A percentile compares a stretch with the other conserved stretches of the same genome.
Conservation (phyloP, 352 stramenopile genomes). For the Globisporangium recalcitrans region DNA sequence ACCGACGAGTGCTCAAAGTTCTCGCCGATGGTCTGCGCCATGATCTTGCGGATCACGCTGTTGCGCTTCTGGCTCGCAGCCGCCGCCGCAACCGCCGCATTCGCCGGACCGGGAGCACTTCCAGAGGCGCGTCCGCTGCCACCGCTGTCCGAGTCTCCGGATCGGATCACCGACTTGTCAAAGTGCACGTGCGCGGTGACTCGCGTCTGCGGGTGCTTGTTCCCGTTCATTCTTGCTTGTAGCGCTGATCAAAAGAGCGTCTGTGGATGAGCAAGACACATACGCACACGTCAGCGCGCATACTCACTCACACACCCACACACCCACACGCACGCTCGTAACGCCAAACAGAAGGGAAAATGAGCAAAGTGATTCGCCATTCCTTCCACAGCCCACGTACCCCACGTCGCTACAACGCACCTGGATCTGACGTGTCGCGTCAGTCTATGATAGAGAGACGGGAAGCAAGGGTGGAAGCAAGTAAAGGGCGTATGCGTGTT, state of each 20-base stretch:
- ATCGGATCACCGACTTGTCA: constrained; percentile 44
- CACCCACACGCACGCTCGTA: background rate
- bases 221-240: constrained; percentile 33
- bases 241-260: background rate
- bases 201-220: constrained; percentile 23
- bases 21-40: constrained; percentile 75
- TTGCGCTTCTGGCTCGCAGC: constrained; percentile 21
- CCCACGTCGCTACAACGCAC: background rate
- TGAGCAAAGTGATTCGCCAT: background rate
- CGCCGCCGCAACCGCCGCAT: background rate
- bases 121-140: constrained; percentile 32
- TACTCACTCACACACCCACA: background rate
- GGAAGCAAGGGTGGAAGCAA: background rate
- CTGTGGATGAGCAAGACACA: background rate
- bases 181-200: constrained; percentile 52
- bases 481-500: background rate
- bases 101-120: constrained; percentile 7
- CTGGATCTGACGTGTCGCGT: background rate
- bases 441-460: no score
- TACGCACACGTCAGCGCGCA: background rate
- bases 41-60: constrained; percentile 65
- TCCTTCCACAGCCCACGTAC: background rate
- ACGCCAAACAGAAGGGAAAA: background rate
- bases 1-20: constrained; percentile 62
- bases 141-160: constrained; percentile 40